A percentile compares a stretch with the other conserved stretches of the same genome.
These are phyloP conservation scores for Aspergillus sclerotialis DNA, from an alignment of 2,329 filamentous ascomycete genomes.

Conservation along the genomic window DNA sequence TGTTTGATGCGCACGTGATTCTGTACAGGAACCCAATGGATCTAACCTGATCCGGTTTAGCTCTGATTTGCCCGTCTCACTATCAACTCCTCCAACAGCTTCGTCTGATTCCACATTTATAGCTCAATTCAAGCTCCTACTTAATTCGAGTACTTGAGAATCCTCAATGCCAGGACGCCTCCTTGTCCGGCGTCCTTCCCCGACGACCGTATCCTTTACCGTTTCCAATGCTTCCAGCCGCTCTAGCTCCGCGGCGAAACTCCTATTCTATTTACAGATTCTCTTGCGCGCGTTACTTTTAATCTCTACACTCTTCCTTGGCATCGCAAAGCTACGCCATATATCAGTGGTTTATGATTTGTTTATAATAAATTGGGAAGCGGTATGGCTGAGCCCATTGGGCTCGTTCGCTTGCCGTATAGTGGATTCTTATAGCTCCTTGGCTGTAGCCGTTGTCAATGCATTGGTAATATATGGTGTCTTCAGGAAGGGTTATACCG, in stretches of 20 bases:
- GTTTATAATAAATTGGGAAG: constrained; percentile 20
- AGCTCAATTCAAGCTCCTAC: background rate
- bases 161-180: constrained; percentile 54
- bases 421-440: constrained; percentile 35
- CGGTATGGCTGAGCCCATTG: constrained; percentile 26
- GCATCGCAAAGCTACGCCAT: constrained; percentile 26
- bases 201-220: constrained; percentile 86
- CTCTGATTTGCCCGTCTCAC: background rate
- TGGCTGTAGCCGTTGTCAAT: constrained; percentile 33
- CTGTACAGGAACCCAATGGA: constrained; percentile 8
- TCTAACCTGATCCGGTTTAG: constrained; percentile 1
- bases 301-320: constrained; percentile 31
- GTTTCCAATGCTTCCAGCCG: constrained; percentile 68
- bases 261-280: constrained; percentile 38
- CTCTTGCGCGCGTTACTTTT: constrained; percentile 40
- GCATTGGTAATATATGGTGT: constrained; percentile 38
- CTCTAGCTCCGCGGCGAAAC: constrained; percentile 39
- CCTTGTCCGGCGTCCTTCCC: constrained; percentile 53
- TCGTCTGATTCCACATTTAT: background rate
- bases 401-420: constrained; percentile 27
- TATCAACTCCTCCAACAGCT: background rate
- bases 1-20: constrained; percentile 17
- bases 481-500: constrained; percentile 44
- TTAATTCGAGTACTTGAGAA: background rate
- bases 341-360: constrained; percentile 20